Percentiles rank a stretch among this genome's conserved stretches.
phyloP scores from a whole-genome alignment of 2,329 filamentous ascomycete species.

The Exserohilum turcica region DNA sequence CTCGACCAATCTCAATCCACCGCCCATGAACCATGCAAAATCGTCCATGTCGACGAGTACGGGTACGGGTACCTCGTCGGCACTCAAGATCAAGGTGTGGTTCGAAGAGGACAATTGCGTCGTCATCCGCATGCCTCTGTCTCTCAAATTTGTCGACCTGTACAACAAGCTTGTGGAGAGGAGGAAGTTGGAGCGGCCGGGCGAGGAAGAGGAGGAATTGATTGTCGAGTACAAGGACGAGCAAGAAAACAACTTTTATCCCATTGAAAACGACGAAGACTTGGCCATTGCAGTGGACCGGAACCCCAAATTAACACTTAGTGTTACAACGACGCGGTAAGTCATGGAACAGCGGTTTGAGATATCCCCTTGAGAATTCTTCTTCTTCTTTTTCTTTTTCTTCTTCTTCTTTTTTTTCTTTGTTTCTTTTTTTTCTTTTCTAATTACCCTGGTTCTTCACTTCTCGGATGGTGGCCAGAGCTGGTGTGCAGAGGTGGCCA shows the following conservation, averaged over 20 bases:
- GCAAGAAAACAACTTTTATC: constrained; percentile 72
- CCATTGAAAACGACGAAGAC: constrained; percentile 78
- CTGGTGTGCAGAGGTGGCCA: not conserved
- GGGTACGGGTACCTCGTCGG: constrained; percentile 36
- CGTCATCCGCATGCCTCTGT: constrained; percentile 82
- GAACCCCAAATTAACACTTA: constrained; percentile 83
- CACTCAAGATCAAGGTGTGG: constrained; percentile 90
- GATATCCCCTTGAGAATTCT: not conserved
- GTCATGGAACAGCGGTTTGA: not conserved
- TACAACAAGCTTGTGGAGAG: constrained; percentile 84
- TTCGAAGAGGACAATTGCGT: constrained; percentile 86
- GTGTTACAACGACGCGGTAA: constrained; percentile 41
- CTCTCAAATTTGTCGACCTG: constrained; percentile 77
- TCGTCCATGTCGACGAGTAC: constrained; percentile 44
- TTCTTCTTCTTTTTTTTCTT: constrained; percentile 3
- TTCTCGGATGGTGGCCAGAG: not conserved
- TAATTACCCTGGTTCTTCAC: constrained; percentile 5
- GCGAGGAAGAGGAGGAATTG: constrained; percentile 66
- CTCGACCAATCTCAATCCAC: constrained; percentile 38
- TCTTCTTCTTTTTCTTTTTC: constrained; percentile 3
- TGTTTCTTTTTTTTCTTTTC: not conserved
- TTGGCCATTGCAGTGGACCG: constrained; percentile 78
- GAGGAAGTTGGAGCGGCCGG: constrained; percentile 67
- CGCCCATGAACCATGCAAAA: constrained; percentile 47
- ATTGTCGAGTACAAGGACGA: constrained; percentile 88